phyloP scores from a whole-genome alignment of 345 rosid species.

The Cardiospermum halicacabum region DNA sequence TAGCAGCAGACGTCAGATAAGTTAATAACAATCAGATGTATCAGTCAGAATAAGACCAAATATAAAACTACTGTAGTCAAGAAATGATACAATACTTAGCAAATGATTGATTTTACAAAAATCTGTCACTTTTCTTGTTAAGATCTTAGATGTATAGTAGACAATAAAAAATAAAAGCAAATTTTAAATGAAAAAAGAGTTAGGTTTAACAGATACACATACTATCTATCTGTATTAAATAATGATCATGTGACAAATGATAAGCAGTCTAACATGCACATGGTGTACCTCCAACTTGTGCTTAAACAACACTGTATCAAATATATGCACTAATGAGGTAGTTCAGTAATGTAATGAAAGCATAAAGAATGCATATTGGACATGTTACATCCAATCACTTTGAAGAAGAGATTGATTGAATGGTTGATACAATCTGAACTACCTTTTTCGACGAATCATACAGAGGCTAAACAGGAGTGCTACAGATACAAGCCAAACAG shows the following conservation, averaged over 20 bases:
- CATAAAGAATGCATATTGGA: not conserved
- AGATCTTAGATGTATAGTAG: not conserved
- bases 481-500: slow-evolving; percentile 1
- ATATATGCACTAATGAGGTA: not conserved
- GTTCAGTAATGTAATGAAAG: not conserved
- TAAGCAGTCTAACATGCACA: not conserved
- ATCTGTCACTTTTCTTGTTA: not conserved
- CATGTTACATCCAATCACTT: not conserved
- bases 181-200: not conserved
- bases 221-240: not conserved
- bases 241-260: not conserved
- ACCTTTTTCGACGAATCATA: not conserved
- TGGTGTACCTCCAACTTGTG: not conserved
- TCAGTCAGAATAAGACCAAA: not conserved
- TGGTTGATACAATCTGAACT: not conserved
- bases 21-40: not conserved
- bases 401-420: not conserved
- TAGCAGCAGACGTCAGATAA: not conserved
- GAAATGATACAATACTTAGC: not conserved
- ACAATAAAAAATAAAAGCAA: no score
- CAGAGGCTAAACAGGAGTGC: not conserved
- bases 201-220: not conserved
- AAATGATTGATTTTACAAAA: not conserved
- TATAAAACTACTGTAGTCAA: not conserved
- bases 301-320: not conserved